Conservation (phyloP, 176 grass and related monocot genomes). For the Leersia perrieri region DNA sequence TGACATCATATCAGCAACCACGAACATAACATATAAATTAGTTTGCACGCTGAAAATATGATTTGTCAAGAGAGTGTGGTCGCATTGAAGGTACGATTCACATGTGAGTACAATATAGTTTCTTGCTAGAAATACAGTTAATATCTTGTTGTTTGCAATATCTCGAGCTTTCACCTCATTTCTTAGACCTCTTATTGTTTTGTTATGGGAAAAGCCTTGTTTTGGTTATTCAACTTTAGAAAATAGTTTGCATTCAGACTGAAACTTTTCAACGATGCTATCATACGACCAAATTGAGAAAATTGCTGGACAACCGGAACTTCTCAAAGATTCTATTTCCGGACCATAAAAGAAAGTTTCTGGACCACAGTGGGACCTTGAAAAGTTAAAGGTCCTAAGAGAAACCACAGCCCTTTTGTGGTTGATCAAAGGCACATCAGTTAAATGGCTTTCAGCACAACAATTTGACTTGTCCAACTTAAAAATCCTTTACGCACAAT, state of each 20-base stretch:
- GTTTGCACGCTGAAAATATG: constrained; percentile 6
- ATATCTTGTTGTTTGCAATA: background rate
- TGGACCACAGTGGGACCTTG: background rate
- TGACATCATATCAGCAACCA: background rate
- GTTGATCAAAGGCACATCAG: background rate
- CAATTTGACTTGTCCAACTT: background rate
- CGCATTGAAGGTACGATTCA: background rate
- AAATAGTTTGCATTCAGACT: background rate
- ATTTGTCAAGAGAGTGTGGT: constrained; percentile 9
- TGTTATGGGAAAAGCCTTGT: background rate
- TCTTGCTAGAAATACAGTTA: background rate
- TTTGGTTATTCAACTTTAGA: background rate
- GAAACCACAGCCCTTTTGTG: background rate
- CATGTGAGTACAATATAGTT: background rate
- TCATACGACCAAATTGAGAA: background rate
- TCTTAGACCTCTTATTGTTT: constrained; percentile 16
- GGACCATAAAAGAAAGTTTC: background rate
- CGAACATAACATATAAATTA: constrained; percentile 8
- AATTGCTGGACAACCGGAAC: background rate
- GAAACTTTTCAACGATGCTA: background rate
- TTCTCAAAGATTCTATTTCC: background rate
- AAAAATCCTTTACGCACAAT: background rate
- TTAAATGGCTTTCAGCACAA: constrained; percentile 3
- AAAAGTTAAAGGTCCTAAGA: constrained; percentile 9
- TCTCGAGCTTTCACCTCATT: background rate